Base-by-base conservation (phyloP, 129 eudicot species). In the Glebionis coronaria region DNA sequence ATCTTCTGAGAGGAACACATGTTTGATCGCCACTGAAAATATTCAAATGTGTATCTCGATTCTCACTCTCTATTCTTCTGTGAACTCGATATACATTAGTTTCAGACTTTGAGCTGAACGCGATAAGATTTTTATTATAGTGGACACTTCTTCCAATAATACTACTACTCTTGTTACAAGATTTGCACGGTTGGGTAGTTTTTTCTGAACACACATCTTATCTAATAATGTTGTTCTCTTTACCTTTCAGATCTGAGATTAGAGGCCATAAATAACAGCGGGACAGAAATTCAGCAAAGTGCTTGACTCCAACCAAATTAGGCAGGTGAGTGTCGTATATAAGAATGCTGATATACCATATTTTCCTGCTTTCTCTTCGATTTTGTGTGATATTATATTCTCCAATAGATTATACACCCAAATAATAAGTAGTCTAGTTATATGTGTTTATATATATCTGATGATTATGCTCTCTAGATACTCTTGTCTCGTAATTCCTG, bases 251-350 rank as follows among this genome's bases (percentile, higher is more conserved):
- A 54, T 59, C 47, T 59, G 51, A 45, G 66, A 44, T 44, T n/a
- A 56, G 55, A 25, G 68, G 51, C 68, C 35, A 42, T 71, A 68
- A 61, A 35, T 71, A 71, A 68, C 4, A 38, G 62, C 25, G 67
- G 5, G 42, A 61, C 67, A 31, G 63, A 23, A 75, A 55, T 44
- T 50, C 9, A 68, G 28, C 57, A 51, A 72, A 61, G 62, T 31
- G 76, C 50, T 49, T 23, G 44, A 3, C 54, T 51, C 16, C 44
- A 50, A 42, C 19, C 31, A 21, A 19, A 23, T 27, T 67, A 23
- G 18, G 6, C 44, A 68, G 69, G 80, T 69, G 58, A 52, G 71
- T 58, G 20, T 67, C 9, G 2, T 64, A 55, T 57, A 2, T 53
- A 53, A 53, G 27, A 25, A 12, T 68, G 69, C 12, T 59, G 57